Conservation (phyloP, 257 asterid species). For the Pogostemon cablin region DNA sequence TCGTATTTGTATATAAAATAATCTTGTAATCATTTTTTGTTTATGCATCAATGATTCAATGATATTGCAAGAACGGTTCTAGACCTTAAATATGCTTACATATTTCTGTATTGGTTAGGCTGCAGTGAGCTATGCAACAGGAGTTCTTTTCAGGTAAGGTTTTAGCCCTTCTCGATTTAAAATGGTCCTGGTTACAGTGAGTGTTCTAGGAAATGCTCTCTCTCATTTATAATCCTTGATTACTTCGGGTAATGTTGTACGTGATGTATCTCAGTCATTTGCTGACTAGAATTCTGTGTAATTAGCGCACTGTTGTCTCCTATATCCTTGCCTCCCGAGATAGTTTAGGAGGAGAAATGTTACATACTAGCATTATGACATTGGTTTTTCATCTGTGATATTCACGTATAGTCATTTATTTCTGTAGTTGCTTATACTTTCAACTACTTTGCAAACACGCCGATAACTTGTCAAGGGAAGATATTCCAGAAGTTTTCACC, state of each 20-base stretch:
- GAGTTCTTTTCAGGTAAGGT: constrained; percentile 54
- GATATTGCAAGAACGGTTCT: constrained; percentile 14
- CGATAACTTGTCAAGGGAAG: constrained; percentile 72
- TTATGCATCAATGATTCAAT: background rate
- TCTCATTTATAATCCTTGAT: background rate
- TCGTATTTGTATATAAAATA: constrained; percentile 1
- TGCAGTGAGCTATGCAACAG: constrained; percentile 61
- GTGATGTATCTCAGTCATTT: constrained; percentile 2
- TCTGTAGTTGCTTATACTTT: constrained; percentile 81
- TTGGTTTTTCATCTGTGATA: background rate
- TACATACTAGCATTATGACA: background rate
- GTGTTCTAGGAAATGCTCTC: background rate
- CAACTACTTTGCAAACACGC: constrained; percentile 85
- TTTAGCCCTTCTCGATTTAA: constrained; percentile 14
- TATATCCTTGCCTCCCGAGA: background rate
- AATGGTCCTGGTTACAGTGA: constrained; percentile 8
- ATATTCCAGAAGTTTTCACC: constrained; percentile 73
- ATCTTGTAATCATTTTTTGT: background rate
- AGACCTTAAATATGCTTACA: constrained; percentile 24
- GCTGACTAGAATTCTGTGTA: background rate
- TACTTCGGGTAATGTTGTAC: background rate
- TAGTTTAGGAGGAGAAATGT: background rate
- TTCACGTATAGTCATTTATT: constrained; percentile 23
- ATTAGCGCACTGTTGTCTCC: background rate
- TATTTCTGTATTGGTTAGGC: constrained; percentile 46